Conservation (phyloP, 495 filamentous ascomycete genomes). For the Neurospora hispaniola region DNA sequence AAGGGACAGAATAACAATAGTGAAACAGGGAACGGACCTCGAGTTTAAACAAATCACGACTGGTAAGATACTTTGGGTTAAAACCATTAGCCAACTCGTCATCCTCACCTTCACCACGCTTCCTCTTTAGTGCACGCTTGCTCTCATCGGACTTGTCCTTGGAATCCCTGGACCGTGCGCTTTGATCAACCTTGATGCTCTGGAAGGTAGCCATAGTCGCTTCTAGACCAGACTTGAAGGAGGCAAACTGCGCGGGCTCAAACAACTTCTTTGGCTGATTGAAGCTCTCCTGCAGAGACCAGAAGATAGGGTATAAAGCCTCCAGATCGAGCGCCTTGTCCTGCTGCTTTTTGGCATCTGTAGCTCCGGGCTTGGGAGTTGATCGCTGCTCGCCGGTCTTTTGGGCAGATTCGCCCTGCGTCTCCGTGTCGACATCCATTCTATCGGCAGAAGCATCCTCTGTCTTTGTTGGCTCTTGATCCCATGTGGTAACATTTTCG, state of each 20-base stretch:
- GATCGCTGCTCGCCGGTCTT: constrained; percentile 29
- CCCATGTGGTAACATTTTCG: constrained; percentile 87
- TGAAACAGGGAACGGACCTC: constrained; percentile 47
- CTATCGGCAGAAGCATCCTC: constrained; percentile 47
- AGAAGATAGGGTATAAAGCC: constrained; percentile 82
- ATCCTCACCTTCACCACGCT: constrained; percentile 47
- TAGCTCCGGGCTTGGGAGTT: constrained; percentile 37
- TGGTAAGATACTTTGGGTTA: constrained; percentile 96
- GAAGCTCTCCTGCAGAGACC: constrained; percentile 83
- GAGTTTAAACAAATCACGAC: constrained; percentile 85
- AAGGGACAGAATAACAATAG: not conserved
- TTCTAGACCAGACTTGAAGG: constrained; percentile 72
- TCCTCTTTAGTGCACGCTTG: constrained; percentile 59
- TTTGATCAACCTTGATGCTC: constrained; percentile 59
- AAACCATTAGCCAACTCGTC: constrained; percentile 61
- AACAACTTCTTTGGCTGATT: constrained; percentile 82
- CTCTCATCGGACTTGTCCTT: constrained; percentile 47
- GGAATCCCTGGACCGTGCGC: constrained; percentile 19
- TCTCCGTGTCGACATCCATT: constrained; percentile 44
- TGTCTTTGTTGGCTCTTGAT: constrained; percentile 38
- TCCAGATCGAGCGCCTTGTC: constrained; percentile 47
- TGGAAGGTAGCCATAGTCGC: constrained; percentile 72
- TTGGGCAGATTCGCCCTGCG: constrained; percentile 20
- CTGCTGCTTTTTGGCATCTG: constrained; percentile 18
- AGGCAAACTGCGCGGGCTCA: constrained; percentile 51